Evolutionary conservation across 495 filamentous ascomycete genomes (phyloP).

Genomic region (Penicillium samsonianum): DNA sequence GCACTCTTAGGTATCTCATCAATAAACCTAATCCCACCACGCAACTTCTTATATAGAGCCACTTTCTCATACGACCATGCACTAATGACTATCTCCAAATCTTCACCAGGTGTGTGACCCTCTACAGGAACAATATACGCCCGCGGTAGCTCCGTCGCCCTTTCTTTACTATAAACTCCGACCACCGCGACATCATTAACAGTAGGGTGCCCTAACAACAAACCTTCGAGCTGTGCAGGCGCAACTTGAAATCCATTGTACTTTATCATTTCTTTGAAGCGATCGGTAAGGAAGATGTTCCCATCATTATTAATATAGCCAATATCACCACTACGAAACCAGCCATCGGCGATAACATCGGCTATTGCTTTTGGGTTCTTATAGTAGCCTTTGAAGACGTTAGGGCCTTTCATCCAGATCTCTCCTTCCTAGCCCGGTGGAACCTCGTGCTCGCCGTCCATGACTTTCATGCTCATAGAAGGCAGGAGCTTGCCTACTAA

Average conservation of each 20-base stretch:
- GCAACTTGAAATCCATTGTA: slow-evolving; percentile 62
- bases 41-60: slow-evolving; percentile 63
- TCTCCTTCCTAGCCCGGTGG: slow-evolving; percentile 51
- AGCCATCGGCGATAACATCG: slow-evolving; percentile 50
- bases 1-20: slow-evolving; percentile 71
- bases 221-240: slow-evolving; percentile 71
- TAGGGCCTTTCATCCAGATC: slow-evolving; percentile 54
- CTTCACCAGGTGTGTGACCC: slow-evolving; percentile 42
- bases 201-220: slow-evolving; percentile 63
- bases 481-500: slow-evolving; percentile 72
- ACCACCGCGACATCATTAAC: slow-evolving; percentile 72
- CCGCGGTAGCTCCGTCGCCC: slow-evolving; percentile 71
- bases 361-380: slow-evolving; percentile 60
- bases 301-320: slow-evolving; percentile 50
- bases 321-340: slow-evolving; percentile 55
- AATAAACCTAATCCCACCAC: slow-evolving; percentile 71
- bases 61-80: slow-evolving; percentile 55
- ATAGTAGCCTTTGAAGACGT: slow-evolving; percentile 64
- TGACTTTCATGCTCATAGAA: slow-evolving; percentile 67
- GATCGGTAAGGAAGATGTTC: slow-evolving; percentile 63
- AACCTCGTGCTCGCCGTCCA: slow-evolving; percentile 44
- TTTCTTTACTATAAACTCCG: slow-evolving; percentile 58
- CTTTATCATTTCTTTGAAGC: slow-evolving; percentile 76
- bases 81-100: slow-evolving; percentile 54
- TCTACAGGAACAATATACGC: slow-evolving; percentile 63